A percentile compares a stretch with the other conserved stretches of the same genome.
Conservation (phyloP, 169 alveolate genomes). For the Cystoisospora suis region DNA sequence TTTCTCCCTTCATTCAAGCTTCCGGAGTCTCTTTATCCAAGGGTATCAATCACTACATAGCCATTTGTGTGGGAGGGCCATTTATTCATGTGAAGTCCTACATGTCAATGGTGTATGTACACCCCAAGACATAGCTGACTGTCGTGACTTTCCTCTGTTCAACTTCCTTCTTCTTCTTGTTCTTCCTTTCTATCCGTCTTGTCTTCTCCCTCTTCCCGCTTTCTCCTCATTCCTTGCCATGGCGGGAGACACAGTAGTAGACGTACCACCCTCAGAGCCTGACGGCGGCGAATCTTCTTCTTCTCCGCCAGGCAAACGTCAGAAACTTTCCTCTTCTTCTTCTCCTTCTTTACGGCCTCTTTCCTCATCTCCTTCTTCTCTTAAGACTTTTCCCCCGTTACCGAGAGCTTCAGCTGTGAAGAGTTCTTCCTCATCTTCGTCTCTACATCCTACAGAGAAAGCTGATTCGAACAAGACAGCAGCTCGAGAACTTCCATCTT, state of each 20-base stretch:
- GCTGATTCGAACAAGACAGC: neutral
- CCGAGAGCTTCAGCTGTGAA: neutral
- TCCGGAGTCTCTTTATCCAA: too few relatives aligned
- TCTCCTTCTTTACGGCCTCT: neutral
- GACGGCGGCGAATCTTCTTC: neutral
- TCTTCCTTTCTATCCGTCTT: neutral
- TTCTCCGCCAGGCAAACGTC: neutral
- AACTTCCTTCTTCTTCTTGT: neutral
- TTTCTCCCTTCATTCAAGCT: too few relatives aligned
- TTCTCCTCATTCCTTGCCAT: neutral
- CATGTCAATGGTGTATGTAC: too few relatives aligned
- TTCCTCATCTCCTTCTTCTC: neutral
- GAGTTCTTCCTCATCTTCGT: too few relatives aligned
- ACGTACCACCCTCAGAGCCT: too few relatives aligned
- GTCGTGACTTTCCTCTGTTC: too few relatives aligned
- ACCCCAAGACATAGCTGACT: too few relatives aligned
- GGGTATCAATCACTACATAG: too few relatives aligned
- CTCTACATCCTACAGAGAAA: too few relatives aligned
- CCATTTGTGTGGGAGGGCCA: too few relatives aligned
- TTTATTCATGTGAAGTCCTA: too few relatives aligned
- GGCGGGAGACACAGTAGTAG: too few relatives aligned
- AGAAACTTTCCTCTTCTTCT: neutral
- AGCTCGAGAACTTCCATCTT: neutral
- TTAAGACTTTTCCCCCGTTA: neutral
- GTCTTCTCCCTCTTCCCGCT: neutral